Evolutionary conservation across 2,329 filamentous ascomycete species (phyloP), one percentile per base, ranked within the genome.

Genomic region (Fusarium sp.): DNA sequence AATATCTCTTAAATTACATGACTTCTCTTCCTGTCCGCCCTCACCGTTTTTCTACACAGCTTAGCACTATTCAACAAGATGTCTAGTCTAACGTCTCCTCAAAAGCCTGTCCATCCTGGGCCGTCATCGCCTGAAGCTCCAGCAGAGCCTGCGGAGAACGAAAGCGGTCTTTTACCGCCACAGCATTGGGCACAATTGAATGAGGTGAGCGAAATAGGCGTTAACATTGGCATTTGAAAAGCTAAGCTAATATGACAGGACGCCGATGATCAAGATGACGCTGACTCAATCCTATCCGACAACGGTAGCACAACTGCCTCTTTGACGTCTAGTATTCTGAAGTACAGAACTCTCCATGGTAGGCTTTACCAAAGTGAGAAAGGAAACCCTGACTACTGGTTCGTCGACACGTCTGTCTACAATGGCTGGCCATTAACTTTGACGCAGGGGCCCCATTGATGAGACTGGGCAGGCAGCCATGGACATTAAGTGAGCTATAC

Each of bases 401-500:
- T 5, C 8, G 63, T 29, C 3, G 8, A 25, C 7, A 3, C 10
- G 0, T 8, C 1, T 3, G 15, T 1, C 2, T 1, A 3, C 11
- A 6, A 2, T 6, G 6, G 3, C 8, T 12, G 0, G 10, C 3
- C 7, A n/a, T 52, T 66, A 22, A 66, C 22, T 6, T 0, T 1
- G 8, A 18, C 4, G 22, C 5, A 65, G 60, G 52, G 60, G 52
- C 0, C 60, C 62, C 4, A 59, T 65, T 2, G 62, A 65, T 16
- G 46, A 58, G 3, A 27, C 40, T 0, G 30, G 25, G 0, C 40
- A 46, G 15, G 60, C 51, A 24, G 52, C 27, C 1, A 65, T 65
- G 60, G 62, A 65, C 2, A 65, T 65, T 14, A 59, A 65, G 62
- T 59, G 3, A 16, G 52, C 15, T n/a, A n/a, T n/a, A n/a, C n/a